Conservation (phyloP, 2,329 filamentous ascomycete species). For the Lasiodiplodia citricola region DNA sequence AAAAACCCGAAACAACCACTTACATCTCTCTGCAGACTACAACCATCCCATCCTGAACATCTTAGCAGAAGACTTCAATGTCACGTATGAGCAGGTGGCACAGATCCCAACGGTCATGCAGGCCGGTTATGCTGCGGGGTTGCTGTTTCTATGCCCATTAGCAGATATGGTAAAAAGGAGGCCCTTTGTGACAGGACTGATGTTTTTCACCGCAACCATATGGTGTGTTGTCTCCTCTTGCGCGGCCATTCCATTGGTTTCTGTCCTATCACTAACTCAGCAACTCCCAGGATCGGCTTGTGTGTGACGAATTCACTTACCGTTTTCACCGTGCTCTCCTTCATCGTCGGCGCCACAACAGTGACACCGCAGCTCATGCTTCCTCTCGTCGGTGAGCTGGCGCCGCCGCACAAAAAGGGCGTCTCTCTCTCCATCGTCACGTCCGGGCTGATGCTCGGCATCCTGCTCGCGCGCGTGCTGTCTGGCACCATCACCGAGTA, state of each 20-base stretch:
- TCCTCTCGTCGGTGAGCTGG: constrained; percentile 78
- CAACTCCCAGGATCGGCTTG: constrained; percentile 67
- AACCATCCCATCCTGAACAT: constrained; percentile 80
- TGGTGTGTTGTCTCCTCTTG: constrained; percentile 52
- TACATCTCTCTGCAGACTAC: constrained; percentile 57
- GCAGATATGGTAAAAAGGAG: constrained; percentile 72
- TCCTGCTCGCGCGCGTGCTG: constrained; percentile 76
- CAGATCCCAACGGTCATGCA: constrained; percentile 78
- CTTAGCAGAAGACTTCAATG: constrained; percentile 71
- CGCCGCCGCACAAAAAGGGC: constrained; percentile 70
- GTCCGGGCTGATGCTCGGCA: constrained; percentile 75
- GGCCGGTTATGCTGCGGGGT: constrained; percentile 75
- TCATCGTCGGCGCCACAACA: constrained; percentile 75
- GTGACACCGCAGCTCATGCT: constrained; percentile 80
- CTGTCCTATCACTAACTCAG: neutral
- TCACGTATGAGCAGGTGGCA: constrained; percentile 70
- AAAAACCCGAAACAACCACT: neutral
- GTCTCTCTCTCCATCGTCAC: constrained; percentile 75
- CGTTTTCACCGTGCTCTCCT: constrained; percentile 72
- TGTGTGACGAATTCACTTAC: constrained; percentile 70
- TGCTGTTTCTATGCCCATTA: constrained; percentile 76
- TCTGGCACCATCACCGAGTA: constrained; percentile 77
- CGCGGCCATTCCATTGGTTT: neutral
- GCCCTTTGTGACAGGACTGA: constrained; percentile 70
- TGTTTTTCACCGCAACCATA: constrained; percentile 69